phyloP scores from a whole-genome alignment of 495 filamentous ascomycete genomes.

The Penicillium bialowiezense region DNA sequence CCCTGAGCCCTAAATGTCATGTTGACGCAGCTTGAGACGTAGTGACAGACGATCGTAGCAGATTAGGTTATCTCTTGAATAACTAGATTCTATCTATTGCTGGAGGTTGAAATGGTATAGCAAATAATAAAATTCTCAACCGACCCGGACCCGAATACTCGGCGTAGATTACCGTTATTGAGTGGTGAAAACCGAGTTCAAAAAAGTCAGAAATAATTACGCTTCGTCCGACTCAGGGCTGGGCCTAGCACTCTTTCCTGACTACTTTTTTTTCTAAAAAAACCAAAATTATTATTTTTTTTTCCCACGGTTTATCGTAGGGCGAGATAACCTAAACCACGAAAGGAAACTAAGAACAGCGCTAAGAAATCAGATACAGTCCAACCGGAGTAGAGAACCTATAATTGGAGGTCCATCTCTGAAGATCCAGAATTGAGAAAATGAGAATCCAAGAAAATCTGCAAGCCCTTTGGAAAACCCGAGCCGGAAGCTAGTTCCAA shows the following conservation, averaged over 20 bases:
- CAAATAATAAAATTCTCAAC: not conserved
- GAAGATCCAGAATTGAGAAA: not conserved
- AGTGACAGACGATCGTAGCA: not conserved
- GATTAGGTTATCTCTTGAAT: not conserved
- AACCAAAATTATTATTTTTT: not conserved
- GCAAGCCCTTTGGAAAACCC: conserved; percentile 9
- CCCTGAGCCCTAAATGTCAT: conserved; percentile 2
- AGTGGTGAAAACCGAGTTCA: not conserved
- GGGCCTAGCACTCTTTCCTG: not conserved
- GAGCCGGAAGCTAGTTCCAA: conserved; percentile 20
- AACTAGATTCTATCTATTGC: no score
- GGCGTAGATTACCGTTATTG: not conserved
- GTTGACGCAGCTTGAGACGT: not conserved
- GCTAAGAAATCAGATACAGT: not conserved
- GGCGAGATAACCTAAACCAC: conserved; percentile 2
- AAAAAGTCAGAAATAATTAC: no score
- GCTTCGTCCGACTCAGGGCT: not conserved
- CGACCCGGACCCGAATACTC: not conserved
- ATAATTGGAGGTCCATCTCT: not conserved
- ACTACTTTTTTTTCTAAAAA: not conserved
- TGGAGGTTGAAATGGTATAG: no score
- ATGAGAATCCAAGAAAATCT: not conserved
- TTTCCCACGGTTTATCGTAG: not conserved
- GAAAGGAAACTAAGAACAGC: not conserved
- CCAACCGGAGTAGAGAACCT: not conserved